Base-by-base conservation (phyloP, 257 asterid genomes). In the Gentiana dahurica region DNA sequence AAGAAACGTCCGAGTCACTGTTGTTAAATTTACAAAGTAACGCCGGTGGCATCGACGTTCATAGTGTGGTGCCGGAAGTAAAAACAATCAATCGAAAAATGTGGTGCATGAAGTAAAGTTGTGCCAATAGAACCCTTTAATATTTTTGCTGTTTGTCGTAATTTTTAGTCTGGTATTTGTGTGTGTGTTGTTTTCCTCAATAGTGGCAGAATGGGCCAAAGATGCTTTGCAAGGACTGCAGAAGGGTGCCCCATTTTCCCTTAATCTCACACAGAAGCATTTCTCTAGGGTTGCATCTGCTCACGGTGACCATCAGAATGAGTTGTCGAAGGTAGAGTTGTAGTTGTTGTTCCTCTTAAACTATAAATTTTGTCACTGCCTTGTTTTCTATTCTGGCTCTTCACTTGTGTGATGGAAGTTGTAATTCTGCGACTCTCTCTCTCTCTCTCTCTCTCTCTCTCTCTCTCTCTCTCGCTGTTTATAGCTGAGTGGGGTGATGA, bases 181-280 rank as follows among this genome's bases (percentile, higher is more conserved):
- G 49, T 43, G 24, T 50, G 36, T 34, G 48, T 55, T 36, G 44
- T 44, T 54, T n/a, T 41, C 36, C 44, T 66, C 50, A 55, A 53
- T 89, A 91, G 98, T 85, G 84, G 89, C 94, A 8, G 95, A 79
- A 63, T 87, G 98, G 98, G 98, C 96, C 6, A 83, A 79, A 73
- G 98, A 91, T 66, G 95, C 98, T 62, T 60, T 85, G 71, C 92
- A 82, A 79, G 98, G 96, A 72, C 79, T 91, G 32, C 73, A 58
- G 68, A 85, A 85, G 80, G 98, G 96, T 57, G 95, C 95, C 53
- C 95, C 96, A 34, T 91, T 87, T 76, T 91, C 98, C 62, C 95
- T 91, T 60, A 73, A 67, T 76, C 94, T 91, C 65, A 85, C 98
- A 2, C 76, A 79, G 48, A 62, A 74, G 67, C 79, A 85, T 80